Evolutionary conservation across 2,329 filamentous ascomycete genomes (phyloP).

Genomic region (Beauveria caledonica): DNA sequence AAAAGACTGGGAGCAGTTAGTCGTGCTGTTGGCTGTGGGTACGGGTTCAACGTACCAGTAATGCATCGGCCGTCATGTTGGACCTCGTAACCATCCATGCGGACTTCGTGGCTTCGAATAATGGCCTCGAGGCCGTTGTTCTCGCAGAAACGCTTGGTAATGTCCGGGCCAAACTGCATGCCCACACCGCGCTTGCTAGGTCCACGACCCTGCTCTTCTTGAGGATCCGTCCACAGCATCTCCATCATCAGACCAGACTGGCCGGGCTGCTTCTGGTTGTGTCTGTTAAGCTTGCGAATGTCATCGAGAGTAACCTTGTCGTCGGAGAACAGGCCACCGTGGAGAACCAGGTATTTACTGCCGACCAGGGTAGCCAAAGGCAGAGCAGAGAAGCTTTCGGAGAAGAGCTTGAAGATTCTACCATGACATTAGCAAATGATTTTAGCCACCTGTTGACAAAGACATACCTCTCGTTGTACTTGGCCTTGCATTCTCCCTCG

Average conservation of each 20-base stretch:
- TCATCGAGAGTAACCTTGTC: conserved; percentile 89
- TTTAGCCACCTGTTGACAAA: not conserved
- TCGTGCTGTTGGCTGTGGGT: conserved; percentile 7
- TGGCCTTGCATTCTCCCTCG: conserved; percentile 95
- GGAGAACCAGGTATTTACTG: conserved; percentile 82
- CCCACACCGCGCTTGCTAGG: conserved; percentile 96
- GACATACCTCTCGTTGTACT: conserved; percentile 74
- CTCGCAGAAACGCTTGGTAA: conserved; percentile 94
- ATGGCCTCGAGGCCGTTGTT: conserved; percentile 90
- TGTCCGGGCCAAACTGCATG: conserved; percentile 91
- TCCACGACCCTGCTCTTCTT: conserved; percentile 73
- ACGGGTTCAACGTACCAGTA: conserved; percentile 52
- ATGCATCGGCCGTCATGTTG: conserved; percentile 95
- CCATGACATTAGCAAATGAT: not conserved
- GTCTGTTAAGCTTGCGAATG: conserved; percentile 84
- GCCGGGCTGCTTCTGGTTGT: conserved; percentile 85
- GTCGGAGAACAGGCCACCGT: conserved; percentile 92
- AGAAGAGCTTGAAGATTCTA: conserved; percentile 91
- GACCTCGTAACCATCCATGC: conserved; percentile 98
- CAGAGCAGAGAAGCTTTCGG: conserved; percentile 91
- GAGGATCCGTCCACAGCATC: conserved; percentile 98
- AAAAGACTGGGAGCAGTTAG: conserved; percentile 59
- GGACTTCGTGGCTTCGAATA: conserved; percentile 94
- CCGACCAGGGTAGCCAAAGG: conserved; percentile 89
- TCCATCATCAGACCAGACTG: conserved; percentile 99